Percentiles rank a stretch among this genome's conserved stretches.
Evolutionary conservation across 495 filamentous ascomycete species (phyloP).

Genomic region (Gamarada debralockiae): DNA sequence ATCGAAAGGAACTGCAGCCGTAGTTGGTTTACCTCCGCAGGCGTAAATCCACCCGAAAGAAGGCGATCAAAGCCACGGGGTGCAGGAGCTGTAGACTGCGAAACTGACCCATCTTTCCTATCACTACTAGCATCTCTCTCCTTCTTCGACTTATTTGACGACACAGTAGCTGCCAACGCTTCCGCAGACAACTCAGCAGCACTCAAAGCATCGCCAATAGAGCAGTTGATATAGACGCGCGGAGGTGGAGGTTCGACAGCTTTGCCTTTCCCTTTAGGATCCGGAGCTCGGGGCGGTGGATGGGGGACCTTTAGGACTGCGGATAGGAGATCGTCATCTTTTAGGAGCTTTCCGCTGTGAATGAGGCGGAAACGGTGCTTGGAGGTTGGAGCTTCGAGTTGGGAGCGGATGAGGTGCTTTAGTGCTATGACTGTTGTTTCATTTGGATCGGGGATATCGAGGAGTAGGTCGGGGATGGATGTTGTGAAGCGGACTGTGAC

Average conservation of each 20-base stretch:
- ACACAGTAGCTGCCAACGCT: conserved; percentile 32
- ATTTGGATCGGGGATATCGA: conserved; percentile 64
- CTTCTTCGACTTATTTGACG: conserved; percentile 14
- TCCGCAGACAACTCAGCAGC: conserved; percentile 66
- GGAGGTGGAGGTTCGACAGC: conserved; percentile 38
- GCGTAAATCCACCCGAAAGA: conserved; percentile 71
- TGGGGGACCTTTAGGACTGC: conserved; percentile 59
- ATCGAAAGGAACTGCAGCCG: conserved; percentile 81
- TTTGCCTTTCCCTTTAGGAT: conserved; percentile 53
- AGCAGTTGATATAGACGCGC: conserved; percentile 84
- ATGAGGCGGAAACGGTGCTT: conserved; percentile 72
- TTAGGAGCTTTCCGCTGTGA: conserved; percentile 78
- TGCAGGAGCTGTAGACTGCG: conserved; percentile 38
- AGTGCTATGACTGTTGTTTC: conserved; percentile 69
- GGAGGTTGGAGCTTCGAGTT: conserved; percentile 58
- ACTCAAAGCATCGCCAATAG: conserved; percentile 71
- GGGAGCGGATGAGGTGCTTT: conserved; percentile 74
- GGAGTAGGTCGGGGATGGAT: conserved; percentile 74
- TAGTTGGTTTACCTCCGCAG: conserved; percentile 74
- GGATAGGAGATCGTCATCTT: conserved; percentile 62
- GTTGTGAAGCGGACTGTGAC: conserved; percentile 87
- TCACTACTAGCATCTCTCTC: conserved; percentile 13
- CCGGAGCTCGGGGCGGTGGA: conserved; percentile 37
- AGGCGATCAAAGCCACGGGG: conserved; percentile 89
- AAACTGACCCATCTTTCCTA: conserved; percentile 5